Evolutionary conservation across 495 filamentous ascomycete species (phyloP).

Genomic region (Achaetomiella virescens): DNA sequence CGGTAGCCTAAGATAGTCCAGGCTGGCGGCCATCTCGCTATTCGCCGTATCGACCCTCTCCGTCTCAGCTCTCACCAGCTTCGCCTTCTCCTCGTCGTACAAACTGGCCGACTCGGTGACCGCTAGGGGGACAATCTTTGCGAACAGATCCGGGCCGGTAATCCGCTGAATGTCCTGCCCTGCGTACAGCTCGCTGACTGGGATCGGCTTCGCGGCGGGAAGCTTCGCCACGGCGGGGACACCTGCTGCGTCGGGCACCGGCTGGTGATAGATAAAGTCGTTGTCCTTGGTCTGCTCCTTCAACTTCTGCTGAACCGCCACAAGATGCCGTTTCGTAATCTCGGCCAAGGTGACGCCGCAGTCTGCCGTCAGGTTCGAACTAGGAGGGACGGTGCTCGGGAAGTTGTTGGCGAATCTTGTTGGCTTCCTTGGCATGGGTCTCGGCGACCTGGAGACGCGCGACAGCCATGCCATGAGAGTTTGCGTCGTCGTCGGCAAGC

Average conservation of each 20-base stretch:
- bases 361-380: conserved; percentile 78
- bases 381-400: conserved; percentile 69
- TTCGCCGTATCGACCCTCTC: conserved; percentile 88
- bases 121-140: conserved; percentile 91
- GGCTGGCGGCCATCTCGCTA: conserved; percentile 88
- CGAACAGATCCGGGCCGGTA: conserved; percentile 94
- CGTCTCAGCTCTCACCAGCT: conserved; percentile 86
- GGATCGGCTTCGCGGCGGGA: conserved; percentile 95
- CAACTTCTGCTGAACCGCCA: conserved; percentile 74
- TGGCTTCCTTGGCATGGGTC: conserved; percentile 64
- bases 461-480: conserved; percentile 81
- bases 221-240: conserved; percentile 80
- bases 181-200: conserved; percentile 92
- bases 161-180: conserved; percentile 95
- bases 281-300: conserved; percentile 80
- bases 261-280: conserved; percentile 96
- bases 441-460: conserved; percentile 79
- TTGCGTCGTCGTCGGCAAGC: conserved; percentile 80
- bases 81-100: conserved; percentile 98
- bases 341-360: conserved; percentile 66
- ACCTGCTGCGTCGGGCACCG: conserved; percentile 75
- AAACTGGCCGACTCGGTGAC: conserved; percentile 95
- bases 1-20: conserved; percentile 90
- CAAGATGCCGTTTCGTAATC: conserved; percentile 73
- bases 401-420: conserved; percentile 71